Conservation (phyloP, 495 filamentous ascomycete species). For the Hypoxylon perforatum region DNA sequence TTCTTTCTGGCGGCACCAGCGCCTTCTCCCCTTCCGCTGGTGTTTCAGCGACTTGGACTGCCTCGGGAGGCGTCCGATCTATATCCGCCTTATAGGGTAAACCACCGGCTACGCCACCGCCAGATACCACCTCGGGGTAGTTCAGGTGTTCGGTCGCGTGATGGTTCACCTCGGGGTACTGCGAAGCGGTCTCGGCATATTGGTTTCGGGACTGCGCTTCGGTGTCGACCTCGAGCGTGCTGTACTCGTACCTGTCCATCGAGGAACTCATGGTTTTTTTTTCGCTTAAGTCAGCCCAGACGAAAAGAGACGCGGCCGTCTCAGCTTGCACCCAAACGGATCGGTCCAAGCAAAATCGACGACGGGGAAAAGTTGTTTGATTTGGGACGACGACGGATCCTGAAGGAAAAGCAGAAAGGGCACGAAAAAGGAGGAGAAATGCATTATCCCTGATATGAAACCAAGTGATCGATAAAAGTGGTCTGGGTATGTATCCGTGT, state of each 20-base stretch:
- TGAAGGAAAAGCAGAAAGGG: not conserved
- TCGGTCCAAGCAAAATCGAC: no score
- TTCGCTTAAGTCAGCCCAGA: not conserved
- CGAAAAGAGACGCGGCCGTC: conserved; percentile 4
- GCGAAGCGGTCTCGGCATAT: conserved; percentile 20
- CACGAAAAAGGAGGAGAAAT: conserved; percentile 6
- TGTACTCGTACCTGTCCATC: conserved; percentile 38
- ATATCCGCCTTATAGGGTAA: conserved; percentile 3
- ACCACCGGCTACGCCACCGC: not conserved
- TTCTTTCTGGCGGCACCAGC: conserved; percentile 6
- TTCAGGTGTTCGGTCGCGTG: conserved; percentile 27
- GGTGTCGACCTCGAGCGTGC: conserved; percentile 42
- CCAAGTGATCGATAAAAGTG: conserved; percentile 12
- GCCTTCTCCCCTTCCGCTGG: conserved; percentile 7
- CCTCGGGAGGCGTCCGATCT: conserved; percentile 32
- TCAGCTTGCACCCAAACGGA: no score
- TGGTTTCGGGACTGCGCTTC: conserved; percentile 29
- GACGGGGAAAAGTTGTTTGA: conserved; percentile 2
- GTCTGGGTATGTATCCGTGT: no score
- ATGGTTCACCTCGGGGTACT: conserved; percentile 31
- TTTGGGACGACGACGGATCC: conserved; percentile 2
- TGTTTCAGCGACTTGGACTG: not conserved
- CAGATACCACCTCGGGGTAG: conserved; percentile 22
- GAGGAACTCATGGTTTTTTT: conserved; percentile 42
- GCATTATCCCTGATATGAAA: conserved; percentile 33